A percentile compares a stretch with the other conserved stretches of the same genome.
phyloP scores from a whole-genome alignment of 2,329 filamentous ascomycete species.

The Colletotrichum lupini region DNA sequence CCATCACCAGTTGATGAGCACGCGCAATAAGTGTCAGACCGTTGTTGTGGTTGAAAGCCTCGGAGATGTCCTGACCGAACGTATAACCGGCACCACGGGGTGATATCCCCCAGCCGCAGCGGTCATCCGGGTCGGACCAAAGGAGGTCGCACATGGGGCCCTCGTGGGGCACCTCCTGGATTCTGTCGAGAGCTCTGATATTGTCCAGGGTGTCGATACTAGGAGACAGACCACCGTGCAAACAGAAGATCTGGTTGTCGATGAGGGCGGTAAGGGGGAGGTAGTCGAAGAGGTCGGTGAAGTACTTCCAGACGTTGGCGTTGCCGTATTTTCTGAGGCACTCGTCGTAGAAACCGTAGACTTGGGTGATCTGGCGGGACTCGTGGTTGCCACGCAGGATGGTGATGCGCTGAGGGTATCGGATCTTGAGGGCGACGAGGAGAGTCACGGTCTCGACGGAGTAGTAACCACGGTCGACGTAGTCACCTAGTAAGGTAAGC shows the following conservation, averaged over 20 bases:
- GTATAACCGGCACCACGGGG: constrained; percentile 95
- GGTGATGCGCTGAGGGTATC: constrained; percentile 97
- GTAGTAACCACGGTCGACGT: constrained; percentile 98
- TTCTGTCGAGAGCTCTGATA: constrained; percentile 93
- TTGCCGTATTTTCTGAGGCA: constrained; percentile 99
- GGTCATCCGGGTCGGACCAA: constrained; percentile 98
- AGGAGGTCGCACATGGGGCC: constrained; percentile 98
- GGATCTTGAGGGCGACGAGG: constrained; percentile 95
- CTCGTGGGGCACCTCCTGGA: constrained; percentile 98
- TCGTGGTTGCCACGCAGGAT: constrained; percentile 99
- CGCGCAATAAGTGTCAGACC: constrained; percentile 94
- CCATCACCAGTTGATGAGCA: constrained; percentile 99
- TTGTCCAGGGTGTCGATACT: constrained; percentile 96
- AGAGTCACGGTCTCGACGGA: constrained; percentile 98
- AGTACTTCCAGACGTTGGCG: constrained; percentile 99
- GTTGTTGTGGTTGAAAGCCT: constrained; percentile 99
- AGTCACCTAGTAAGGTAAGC: constrained; percentile 75
- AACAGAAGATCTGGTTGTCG: constrained; percentile 99
- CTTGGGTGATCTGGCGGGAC: constrained; percentile 97
- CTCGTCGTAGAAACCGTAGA: constrained; percentile 99
- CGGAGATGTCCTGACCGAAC: constrained; percentile 96
- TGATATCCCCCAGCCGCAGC: constrained; percentile 95
- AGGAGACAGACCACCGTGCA: constrained; percentile 96
- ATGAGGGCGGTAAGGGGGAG: constrained; percentile 96
- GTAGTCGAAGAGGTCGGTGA: constrained; percentile 98